Evolutionary conservation across 129 eudicot species (phyloP).

Genomic region (Cynara cardunculus): DNA sequence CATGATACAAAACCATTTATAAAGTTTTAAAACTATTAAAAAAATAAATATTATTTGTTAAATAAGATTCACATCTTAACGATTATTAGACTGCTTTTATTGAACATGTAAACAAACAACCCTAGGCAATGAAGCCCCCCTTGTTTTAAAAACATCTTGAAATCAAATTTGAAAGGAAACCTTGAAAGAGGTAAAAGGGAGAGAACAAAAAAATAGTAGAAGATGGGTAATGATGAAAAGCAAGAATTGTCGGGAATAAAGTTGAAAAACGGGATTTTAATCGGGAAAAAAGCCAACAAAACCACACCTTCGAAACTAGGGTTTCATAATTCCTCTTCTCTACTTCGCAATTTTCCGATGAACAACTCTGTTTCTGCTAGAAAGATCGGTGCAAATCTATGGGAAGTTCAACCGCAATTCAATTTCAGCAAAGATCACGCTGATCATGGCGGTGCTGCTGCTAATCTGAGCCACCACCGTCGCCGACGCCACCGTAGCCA

Average conservation of each 20-base stretch:
- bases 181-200: neutral
- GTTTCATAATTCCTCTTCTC: conserved; percentile 14
- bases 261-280: conserved; percentile 42
- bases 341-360: conserved; percentile 24
- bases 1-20: too few species aligned
- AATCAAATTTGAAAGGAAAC: neutral
- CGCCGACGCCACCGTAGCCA: conserved; percentile 19
- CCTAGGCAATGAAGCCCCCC: too few species aligned
- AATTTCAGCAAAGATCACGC: conserved; percentile 1
- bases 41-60: too few species aligned
- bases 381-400: conserved; percentile 58
- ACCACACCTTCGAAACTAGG: conserved; percentile 67
- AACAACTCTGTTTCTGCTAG: conserved; percentile 46
- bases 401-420: conserved; percentile 51
- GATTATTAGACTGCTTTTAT: too few species aligned
- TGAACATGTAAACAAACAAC: too few species aligned
- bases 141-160: too few species aligned
- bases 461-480: conserved; percentile 20
- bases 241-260: conserved; percentile 44
- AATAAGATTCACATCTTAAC: too few species aligned
- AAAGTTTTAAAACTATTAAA: too few species aligned
- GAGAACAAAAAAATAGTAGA: conserved; percentile 7
- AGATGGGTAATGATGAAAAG: conserved; percentile 17
- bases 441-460: neutral
- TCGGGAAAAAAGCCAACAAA: conserved; percentile 46